Evolutionary conservation across 192 early-diverging fungal species (phyloP).

Genomic region (Pilaira anomala): DNA sequence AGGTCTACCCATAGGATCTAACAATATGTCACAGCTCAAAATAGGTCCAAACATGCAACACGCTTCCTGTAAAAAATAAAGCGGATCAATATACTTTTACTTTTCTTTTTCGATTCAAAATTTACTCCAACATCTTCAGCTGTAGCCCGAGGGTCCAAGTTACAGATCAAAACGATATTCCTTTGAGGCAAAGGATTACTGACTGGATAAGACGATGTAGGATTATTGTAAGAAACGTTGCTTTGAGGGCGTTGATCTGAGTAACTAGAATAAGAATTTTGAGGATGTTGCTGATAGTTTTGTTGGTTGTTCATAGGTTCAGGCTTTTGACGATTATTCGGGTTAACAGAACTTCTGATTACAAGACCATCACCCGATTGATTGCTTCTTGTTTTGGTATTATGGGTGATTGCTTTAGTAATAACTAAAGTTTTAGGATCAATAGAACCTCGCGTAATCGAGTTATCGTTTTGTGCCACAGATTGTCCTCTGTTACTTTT

Average conservation of each 20-base stretch:
- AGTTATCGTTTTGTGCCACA: not conserved
- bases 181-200: not conserved
- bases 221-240: not conserved
- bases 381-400: too few relatives aligned
- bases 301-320: not conserved
- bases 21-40: slow-evolving; percentile 37
- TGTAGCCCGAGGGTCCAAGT: slow-evolving; percentile 46
- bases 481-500: not conserved
- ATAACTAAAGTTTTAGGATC: too few relatives aligned
- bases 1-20: slow-evolving; percentile 29
- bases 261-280: not conserved
- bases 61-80: slow-evolving; percentile 25
- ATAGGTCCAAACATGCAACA: slow-evolving; percentile 35
- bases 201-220: not conserved
- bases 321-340: not conserved
- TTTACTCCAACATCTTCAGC: slow-evolving; percentile 47
- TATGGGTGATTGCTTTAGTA: too few relatives aligned
- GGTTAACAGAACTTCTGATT: not conserved
- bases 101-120: not conserved
- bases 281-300: not conserved
- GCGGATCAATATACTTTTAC: not conserved
- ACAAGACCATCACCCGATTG: not conserved
- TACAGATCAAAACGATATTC: slow-evolving; percentile 40
- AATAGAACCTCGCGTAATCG: too few relatives aligned
- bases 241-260: not conserved